Evolutionary conservation across 495 filamentous ascomycete species (phyloP).

Genomic region (Penicillium tannophilum): DNA sequence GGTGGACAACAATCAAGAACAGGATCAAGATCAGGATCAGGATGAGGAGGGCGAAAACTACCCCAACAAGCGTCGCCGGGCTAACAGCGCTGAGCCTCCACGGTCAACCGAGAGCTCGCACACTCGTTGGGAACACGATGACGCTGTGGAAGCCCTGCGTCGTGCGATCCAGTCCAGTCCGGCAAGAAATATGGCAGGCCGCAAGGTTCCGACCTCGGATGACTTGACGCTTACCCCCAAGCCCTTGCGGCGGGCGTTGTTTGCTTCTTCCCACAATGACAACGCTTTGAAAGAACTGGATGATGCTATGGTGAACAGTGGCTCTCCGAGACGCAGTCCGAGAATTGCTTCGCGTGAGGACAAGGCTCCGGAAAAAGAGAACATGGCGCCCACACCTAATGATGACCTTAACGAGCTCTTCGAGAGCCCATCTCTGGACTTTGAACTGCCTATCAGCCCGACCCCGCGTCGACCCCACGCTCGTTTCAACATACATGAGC

Average conservation of each 20-base stretch:
- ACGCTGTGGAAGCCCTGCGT: slow-evolving; percentile 59
- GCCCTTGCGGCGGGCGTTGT: slow-evolving; percentile 75
- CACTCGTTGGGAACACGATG: slow-evolving; percentile 49
- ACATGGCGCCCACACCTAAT: slow-evolving; percentile 35
- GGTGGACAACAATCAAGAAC: slow-evolving; percentile 29
- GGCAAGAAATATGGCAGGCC: slow-evolving; percentile 62
- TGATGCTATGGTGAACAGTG: slow-evolving; percentile 57
- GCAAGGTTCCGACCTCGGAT: slow-evolving; percentile 64
- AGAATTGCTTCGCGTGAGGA: slow-evolving; percentile 38
- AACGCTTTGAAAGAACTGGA: slow-evolving; percentile 59
- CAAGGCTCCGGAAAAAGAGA: slow-evolving; percentile 53
- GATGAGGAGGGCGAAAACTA: slow-evolving; percentile 23
- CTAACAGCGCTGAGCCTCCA: slow-evolving; percentile 45
- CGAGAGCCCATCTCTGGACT: slow-evolving; percentile 46
- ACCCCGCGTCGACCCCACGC: slow-evolving; percentile 52
- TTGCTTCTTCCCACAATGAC: slow-evolving; percentile 64
- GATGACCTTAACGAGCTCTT: slow-evolving; percentile 64
- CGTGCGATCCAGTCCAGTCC: slow-evolving; percentile 74
- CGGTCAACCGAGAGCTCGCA: slow-evolving; percentile 31
- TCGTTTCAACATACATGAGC: slow-evolving; percentile 48
- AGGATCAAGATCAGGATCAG: slow-evolving; percentile 6
- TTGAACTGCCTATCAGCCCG: slow-evolving; percentile 63
- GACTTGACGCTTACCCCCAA: slow-evolving; percentile 56
- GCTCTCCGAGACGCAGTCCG: slow-evolving; percentile 50
- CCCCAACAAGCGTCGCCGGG: slow-evolving; percentile 41